Conservation (phyloP, 495 filamentous ascomycete genomes). For the Hypoxylon trugodes region DNA sequence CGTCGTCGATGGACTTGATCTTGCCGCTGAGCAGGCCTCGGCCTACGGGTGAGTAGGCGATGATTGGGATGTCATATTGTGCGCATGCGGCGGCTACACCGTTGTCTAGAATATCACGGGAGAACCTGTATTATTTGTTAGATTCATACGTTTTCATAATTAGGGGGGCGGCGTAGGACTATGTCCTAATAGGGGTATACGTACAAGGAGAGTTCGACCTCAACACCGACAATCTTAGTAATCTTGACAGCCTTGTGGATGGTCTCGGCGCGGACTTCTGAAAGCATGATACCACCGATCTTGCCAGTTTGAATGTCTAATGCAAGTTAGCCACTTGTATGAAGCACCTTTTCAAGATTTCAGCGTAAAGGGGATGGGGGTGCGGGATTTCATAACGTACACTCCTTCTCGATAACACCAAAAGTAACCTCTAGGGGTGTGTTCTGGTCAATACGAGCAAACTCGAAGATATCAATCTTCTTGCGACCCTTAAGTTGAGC, state of each 20-base stretch:
- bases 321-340: conserved; percentile 21
- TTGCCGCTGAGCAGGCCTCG: conserved; percentile 62
- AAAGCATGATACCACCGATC: conserved; percentile 79
- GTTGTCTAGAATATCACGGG: conserved; percentile 62
- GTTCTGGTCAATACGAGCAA: conserved; percentile 73
- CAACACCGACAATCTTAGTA: conserved; percentile 75
- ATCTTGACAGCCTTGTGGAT: conserved; percentile 76
- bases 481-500: conserved; percentile 74
- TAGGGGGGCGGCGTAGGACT: conserved; percentile 58
- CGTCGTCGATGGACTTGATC: conserved; percentile 66
- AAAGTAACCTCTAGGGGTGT: conserved; percentile 59
- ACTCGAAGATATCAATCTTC: conserved; percentile 83
- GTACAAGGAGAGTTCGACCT: conserved; percentile 82
- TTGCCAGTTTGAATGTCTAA: conserved; percentile 74
- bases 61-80: conserved; percentile 76
- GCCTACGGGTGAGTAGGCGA: conserved; percentile 59
- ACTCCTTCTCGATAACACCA: conserved; percentile 62
- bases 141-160: too few relatives aligned
- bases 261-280: conserved; percentile 76
- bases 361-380: neutral
- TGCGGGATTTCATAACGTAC: conserved; percentile 8
- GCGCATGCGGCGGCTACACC: conserved; percentile 76
- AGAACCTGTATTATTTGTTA: conserved; percentile 60
- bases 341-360: neutral
- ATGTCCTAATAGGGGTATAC: conserved; percentile 64